These are phyloP conservation scores for Sutorius australiensis DNA, from an alignment of 768 basidiomycete genomes.

Conservation along the genomic window DNA sequence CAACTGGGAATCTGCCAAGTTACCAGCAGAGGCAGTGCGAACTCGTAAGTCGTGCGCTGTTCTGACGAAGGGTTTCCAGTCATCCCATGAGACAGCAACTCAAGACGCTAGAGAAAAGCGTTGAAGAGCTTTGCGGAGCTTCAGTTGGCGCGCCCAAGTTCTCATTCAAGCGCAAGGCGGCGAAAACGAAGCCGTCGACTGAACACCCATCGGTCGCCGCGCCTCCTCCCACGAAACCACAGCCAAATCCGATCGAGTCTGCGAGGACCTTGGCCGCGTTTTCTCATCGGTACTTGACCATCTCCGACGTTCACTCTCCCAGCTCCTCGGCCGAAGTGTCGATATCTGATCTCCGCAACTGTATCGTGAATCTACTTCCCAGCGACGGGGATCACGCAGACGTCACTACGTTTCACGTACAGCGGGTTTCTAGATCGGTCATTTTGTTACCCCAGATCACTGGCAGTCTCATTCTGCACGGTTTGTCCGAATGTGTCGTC, in stretches of 20 bases:
- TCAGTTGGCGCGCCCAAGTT: conserved; percentile 58
- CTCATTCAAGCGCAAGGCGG: conserved; percentile 53
- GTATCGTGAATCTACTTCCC: conserved; percentile 65
- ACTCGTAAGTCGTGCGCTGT: conserved; percentile 41
- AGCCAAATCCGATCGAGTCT: conserved; percentile 25
- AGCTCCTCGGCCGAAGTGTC: conserved; percentile 46
- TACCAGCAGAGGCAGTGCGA: conserved; percentile 77
- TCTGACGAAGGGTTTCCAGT: conserved; percentile 3
- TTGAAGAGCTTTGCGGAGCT: conserved; percentile 49
- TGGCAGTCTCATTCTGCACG: conserved; percentile 73
- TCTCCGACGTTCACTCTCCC: conserved; percentile 32
- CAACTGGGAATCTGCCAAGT: conserved; percentile 58
- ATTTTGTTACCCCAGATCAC: conserved; percentile 61
- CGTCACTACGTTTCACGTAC: conserved; percentile 33
- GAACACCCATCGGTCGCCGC: conserved; percentile 1
- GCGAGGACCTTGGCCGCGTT: conserved; percentile 40
- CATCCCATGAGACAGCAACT: conserved; percentile 51
- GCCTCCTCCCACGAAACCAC: neutral
- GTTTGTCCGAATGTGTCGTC: conserved; percentile 59
- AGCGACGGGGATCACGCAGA: conserved; percentile 3
- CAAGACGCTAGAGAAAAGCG: conserved; percentile 51
- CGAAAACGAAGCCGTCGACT: conserved; percentile 16
- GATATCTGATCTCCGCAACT: conserved; percentile 61
- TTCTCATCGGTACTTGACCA: conserved; percentile 45
- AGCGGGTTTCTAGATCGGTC: conserved; percentile 55